Evolutionary conservation across 768 basidiomycete species (phyloP).

Genomic region (Leucosporidium creatinivorum): DNA sequence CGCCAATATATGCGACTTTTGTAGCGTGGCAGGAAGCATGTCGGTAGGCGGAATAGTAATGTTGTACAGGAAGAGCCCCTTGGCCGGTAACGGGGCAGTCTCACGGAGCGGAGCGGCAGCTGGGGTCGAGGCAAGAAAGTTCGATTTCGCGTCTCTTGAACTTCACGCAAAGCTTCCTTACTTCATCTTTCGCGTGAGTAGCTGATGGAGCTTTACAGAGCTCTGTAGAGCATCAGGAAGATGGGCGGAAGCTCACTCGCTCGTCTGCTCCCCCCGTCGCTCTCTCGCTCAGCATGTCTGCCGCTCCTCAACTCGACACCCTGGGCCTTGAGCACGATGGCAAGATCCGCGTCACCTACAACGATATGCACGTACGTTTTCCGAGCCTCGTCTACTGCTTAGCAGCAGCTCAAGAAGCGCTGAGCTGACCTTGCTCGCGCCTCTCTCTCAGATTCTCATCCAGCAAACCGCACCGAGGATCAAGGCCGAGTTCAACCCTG

Average conservation of each 20-base stretch:
- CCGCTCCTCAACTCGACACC: not conserved
- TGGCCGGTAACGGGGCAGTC: too few species aligned
- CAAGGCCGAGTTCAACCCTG: constrained; percentile 53
- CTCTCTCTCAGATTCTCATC: constrained; percentile 15
- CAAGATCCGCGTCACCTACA: constrained; percentile 24
- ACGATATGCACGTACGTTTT: constrained; percentile 18
- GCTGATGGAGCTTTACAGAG: not conserved
- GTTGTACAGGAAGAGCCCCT: too few species aligned
- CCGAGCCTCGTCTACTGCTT: not conserved
- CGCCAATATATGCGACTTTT: too few species aligned
- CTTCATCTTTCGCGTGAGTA: not conserved
- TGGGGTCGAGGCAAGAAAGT: too few species aligned
- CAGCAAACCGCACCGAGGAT: constrained; percentile 50
- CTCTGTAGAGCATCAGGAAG: not conserved
- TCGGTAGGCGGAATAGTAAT: too few species aligned
- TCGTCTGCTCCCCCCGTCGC: not conserved
- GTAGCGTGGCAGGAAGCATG: too few species aligned
- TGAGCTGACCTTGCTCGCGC: not conserved
- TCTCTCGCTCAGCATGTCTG: constrained; percentile 1
- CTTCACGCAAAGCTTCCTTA: not conserved
- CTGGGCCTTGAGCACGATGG: constrained; percentile 12
- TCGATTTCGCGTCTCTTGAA: too few species aligned
- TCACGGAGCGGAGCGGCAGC: too few species aligned
- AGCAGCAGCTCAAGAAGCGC: not conserved
- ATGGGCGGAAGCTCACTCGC: not conserved